Base-by-base conservation (phyloP, 352 stramenopile species). In the Blastocystis sp. region DNA sequence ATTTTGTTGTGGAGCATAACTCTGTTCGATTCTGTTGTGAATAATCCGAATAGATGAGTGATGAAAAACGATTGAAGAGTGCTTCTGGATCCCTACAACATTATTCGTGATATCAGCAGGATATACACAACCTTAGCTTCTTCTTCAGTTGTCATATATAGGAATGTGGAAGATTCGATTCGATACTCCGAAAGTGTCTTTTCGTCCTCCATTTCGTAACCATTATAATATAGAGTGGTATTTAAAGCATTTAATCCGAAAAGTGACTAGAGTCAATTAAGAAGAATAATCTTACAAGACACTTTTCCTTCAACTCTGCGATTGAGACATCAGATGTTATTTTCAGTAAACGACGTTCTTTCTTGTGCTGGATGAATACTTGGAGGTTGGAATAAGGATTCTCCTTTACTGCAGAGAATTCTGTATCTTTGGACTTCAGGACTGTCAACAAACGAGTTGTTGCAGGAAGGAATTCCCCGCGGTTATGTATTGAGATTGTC, bases 81-180 rank as follows among this genome's bases (percentile, higher is more conserved):
- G 73, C 24, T 13, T 64, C 22, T 9, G 73, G 73, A 11, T 84
- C 73, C 33, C 73, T 84, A 66, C n/a, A 19, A 35, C 24, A 19
- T 33, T 0, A 84, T 48, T 13, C 1, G 1, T 11, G 30, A 22
- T 1, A 17, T 58, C 4, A n/a, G n/a, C 15, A 37, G 9, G 2
- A 9, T 4, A 5, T 9, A 81, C 30, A 84, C 42, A 66, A 27
- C 40, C n/a, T 68, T 42, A 40, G 73, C 73, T 37, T 84, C 73
- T 17, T 84, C 73, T 42, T 84, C 73, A 13, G 73, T 84, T 13
- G 33, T 68, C 73, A 84, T 84, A n/a, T 66, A 84, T 33, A 84
- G 51, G 24, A 84, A 84, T 9, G 73, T 84, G 15, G 73, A 40
- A 44, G 51, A 22, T 19, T 66, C 30, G n/a, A 84, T 48, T 13